Percentiles rank a stretch among this genome's conserved stretches.
phyloP scores from a whole-genome alignment of 1,284 basidiomycete species.

The Amylostereum areolatum region DNA sequence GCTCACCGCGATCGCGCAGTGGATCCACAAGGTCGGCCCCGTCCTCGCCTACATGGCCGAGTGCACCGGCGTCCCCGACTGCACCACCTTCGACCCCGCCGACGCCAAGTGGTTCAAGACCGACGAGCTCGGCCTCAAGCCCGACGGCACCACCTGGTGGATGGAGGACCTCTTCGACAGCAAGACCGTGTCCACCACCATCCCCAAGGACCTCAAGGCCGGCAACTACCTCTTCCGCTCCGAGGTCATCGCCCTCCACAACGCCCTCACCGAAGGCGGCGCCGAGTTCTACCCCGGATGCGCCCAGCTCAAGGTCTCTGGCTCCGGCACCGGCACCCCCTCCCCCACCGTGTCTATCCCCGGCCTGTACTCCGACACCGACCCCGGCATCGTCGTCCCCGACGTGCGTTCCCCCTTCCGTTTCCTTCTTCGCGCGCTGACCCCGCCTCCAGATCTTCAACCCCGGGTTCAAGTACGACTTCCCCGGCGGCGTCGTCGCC shows the following conservation, averaged over 20 bases:
- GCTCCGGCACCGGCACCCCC: conserved; percentile 41
- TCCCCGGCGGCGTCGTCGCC: not conserved
- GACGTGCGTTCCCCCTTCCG: conserved; percentile 32
- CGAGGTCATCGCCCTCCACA: conserved; percentile 68
- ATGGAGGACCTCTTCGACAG: conserved; percentile 28
- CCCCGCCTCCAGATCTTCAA: not conserved
- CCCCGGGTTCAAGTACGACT: not conserved
- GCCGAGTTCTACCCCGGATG: conserved; percentile 76
- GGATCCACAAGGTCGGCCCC: conserved; percentile 69
- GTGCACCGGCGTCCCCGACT: conserved; percentile 33
- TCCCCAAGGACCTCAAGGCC: conserved; percentile 49
- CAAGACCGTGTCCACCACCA: conserved; percentile 35
- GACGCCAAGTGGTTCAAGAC: conserved; percentile 71
- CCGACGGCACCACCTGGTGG: conserved; percentile 34
- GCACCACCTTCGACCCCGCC: conserved; percentile 45
- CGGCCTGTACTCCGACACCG: conserved; percentile 55
- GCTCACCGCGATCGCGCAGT: conserved; percentile 30
- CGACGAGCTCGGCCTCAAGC: conserved; percentile 35
- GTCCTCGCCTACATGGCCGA: conserved; percentile 68
- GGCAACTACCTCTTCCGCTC: conserved; percentile 68
- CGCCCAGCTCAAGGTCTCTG: conserved; percentile 52
- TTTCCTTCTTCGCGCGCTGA: not conserved
- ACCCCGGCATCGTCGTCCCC: conserved; percentile 53
- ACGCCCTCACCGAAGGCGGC: conserved; percentile 40
- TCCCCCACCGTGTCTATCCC: conserved; percentile 53